A percentile compares a stretch with the other conserved stretches of the same genome.
Evolutionary conservation across 2,329 filamentous ascomycete species (phyloP).

Genomic region (Microsporum canis): DNA sequence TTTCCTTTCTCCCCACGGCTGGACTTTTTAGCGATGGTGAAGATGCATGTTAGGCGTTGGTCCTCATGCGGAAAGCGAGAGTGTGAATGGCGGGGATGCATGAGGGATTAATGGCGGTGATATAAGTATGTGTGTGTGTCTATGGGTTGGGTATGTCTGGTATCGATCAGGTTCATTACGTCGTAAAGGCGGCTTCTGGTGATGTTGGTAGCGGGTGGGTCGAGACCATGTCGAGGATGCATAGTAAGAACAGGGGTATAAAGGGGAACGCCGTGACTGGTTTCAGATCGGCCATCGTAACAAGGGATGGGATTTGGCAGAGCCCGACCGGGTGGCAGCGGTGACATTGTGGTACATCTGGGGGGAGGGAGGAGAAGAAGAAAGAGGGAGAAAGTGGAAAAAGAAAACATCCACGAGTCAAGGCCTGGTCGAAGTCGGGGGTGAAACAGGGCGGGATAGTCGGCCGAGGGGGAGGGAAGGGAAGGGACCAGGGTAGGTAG

Average conservation of each 20-base stretch:
- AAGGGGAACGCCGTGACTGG: not conserved
- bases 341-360: not conserved
- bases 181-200: not conserved
- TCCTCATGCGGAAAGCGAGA: too few relatives aligned
- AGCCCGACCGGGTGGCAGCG: not conserved
- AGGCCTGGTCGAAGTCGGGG: not conserved
- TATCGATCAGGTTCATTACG: slow-evolving; percentile 1
- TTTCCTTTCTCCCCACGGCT: not conserved
- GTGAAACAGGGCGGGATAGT: not conserved
- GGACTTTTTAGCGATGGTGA: not conserved
- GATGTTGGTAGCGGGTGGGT: not conserved
- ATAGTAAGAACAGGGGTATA: not conserved
- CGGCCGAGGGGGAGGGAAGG: not conserved
- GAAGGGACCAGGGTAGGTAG: not conserved
- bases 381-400: not conserved
- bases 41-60: too few relatives aligned
- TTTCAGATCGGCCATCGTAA: not conserved
- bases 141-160: slow-evolving; percentile 4
- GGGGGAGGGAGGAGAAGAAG: not conserved
- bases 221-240: not conserved
- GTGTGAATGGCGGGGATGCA: not conserved
- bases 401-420: not conserved
- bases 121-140: not conserved
- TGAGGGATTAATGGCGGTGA: not conserved
- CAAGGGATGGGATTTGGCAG: not conserved